Percentiles rank a stretch among this genome's conserved stretches.
These are phyloP conservation scores for Botryotinia narcissicola DNA, from an alignment of 2,329 filamentous ascomycete species.

Conservation along the genomic window DNA sequence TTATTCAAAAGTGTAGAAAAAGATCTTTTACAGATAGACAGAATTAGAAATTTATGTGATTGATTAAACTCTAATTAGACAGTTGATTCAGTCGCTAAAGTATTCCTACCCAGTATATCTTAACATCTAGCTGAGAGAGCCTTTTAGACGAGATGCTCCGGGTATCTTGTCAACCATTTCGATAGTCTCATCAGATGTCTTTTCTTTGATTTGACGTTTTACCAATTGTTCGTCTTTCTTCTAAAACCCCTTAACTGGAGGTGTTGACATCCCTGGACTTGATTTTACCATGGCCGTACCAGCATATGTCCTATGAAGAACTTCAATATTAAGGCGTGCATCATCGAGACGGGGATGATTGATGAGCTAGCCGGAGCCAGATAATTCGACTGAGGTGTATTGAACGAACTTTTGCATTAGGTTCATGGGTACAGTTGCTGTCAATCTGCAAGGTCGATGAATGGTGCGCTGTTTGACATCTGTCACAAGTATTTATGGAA, in stretches of 20 bases:
- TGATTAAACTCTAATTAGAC: too few relatives aligned
- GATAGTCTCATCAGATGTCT: not conserved
- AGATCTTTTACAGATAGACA: too few relatives aligned
- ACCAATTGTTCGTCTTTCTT: not conserved
- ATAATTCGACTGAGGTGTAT: not conserved
- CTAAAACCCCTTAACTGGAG: not conserved
- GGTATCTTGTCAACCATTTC: not conserved
- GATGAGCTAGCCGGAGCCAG: not conserved
- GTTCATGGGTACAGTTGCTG: not conserved
- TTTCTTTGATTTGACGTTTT: not conserved
- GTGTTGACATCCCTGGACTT: not conserved
- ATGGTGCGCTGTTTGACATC: not conserved
- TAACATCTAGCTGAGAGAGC: too few relatives aligned
- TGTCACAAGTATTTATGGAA: not conserved
- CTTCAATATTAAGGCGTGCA: not conserved
- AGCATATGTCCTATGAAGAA: not conserved
- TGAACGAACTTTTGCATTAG: not conserved
- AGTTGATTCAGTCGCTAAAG: too few relatives aligned
- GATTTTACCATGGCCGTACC: not conserved
- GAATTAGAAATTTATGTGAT: too few relatives aligned
- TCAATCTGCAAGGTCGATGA: not conserved
- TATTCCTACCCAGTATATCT: too few relatives aligned
- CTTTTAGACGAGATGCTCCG: not conserved
- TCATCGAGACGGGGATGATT: not conserved
- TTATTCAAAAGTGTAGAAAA: too few relatives aligned